phyloP scores from a whole-genome alignment of 2,329 filamentous ascomycete genomes.

The Leptographium wingfieldii region DNA sequence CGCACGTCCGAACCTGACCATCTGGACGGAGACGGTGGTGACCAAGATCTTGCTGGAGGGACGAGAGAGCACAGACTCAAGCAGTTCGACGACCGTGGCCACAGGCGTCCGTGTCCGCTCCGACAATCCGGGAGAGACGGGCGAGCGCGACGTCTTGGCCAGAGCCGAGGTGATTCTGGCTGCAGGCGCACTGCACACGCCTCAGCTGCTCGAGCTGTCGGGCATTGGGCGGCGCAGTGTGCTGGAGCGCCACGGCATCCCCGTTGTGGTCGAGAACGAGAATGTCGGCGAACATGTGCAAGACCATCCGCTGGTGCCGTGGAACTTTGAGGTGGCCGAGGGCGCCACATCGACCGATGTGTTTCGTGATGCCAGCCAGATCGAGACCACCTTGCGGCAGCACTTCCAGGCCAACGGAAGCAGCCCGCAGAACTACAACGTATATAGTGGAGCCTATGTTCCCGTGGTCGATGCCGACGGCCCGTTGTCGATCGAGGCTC shows the following conservation, averaged over 20 bases:
- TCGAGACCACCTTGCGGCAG: constrained; percentile 2
- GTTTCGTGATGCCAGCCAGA: constrained; percentile 18
- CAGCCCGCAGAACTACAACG: no score
- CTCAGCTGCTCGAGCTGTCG: constrained; percentile 22
- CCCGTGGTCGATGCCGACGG: no score
- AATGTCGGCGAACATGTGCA: constrained; percentile 34
- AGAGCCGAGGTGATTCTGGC: constrained; percentile 27
- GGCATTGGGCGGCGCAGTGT: constrained; percentile 26
- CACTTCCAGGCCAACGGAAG: no score
- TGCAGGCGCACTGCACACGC: constrained; percentile 25
- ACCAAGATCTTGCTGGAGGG: constrained; percentile 12
- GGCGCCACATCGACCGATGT: constrained; percentile 19
- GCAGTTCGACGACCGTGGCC: constrained; percentile 6
- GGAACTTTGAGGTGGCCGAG: constrained; percentile 20
- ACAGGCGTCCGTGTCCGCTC: constrained; percentile 14
- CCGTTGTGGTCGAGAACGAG: constrained; percentile 26
- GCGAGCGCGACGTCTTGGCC: not conserved
- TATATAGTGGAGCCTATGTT: no score
- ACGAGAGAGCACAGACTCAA: no score
- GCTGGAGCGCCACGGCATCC: constrained; percentile 26
- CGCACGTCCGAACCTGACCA: constrained; percentile 7
- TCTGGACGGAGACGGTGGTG: constrained; percentile 15
- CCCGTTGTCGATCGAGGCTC: no score
- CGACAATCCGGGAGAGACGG: constrained; percentile 1
- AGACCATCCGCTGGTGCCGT: constrained; percentile 25